phyloP scores from a whole-genome alignment of 1,284 basidiomycete genomes.

The Puccinia novopanici region DNA sequence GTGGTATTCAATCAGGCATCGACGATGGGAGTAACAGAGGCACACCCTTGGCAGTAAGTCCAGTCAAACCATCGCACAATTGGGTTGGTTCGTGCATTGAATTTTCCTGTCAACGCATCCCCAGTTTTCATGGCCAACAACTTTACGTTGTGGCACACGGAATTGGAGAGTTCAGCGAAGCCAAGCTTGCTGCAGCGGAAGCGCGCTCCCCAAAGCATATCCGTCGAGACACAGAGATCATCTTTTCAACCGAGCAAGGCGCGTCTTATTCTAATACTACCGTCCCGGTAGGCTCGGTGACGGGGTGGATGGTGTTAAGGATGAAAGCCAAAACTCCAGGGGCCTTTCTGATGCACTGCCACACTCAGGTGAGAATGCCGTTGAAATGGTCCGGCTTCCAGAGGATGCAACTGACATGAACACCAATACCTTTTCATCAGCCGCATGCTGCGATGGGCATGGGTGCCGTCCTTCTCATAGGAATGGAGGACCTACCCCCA shows the following conservation, averaged over 20 bases:
- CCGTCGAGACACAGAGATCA: slow-evolving; percentile 32
- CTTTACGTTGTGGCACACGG: slow-evolving; percentile 32
- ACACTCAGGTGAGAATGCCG: slow-evolving; percentile 34
- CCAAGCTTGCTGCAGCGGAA: slow-evolving; percentile 29
- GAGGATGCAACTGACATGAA: background rate
- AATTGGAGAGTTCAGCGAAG: slow-evolving; percentile 28
- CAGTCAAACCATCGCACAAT: background rate
- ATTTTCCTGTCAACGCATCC: background rate
- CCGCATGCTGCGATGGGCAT: slow-evolving; percentile 46
- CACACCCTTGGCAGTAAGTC: slow-evolving; percentile 48
- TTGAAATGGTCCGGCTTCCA: background rate
- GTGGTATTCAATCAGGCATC: slow-evolving; percentile 45
- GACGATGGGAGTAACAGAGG: slow-evolving; percentile 8
- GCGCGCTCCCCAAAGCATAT: slow-evolving; percentile 5
- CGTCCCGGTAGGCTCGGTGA: slow-evolving; percentile 21
- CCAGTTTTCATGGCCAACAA: slow-evolving; percentile 37
- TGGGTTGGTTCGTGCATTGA: background rate
- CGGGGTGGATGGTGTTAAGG: slow-evolving; percentile 47
- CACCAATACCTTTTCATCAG: background rate
- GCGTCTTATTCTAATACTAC: slow-evolving; percentile 28
- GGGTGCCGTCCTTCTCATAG: slow-evolving; percentile 41
- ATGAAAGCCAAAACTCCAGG: slow-evolving; percentile 35
- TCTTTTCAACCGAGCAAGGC: slow-evolving; percentile 22
- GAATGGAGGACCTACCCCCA: slow-evolving; percentile 40
- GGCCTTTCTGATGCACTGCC: slow-evolving; percentile 48